These are phyloP conservation scores for Tanacetum coccineum DNA, from an alignment of 129 eudicot species.

Conservation along the genomic window DNA sequence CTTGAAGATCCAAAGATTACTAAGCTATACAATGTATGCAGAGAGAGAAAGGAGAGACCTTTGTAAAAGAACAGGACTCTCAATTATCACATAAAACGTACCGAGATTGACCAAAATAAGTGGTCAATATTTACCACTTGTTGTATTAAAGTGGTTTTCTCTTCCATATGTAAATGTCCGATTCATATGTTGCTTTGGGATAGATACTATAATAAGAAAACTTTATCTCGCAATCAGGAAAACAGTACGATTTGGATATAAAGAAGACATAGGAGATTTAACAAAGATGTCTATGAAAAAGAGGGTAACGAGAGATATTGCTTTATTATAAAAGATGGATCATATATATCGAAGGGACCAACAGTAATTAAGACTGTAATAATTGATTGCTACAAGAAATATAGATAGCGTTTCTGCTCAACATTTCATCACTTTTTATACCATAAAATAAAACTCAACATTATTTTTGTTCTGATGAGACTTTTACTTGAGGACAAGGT, in stretches of 20 bases:
- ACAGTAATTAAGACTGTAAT: slow-evolving; percentile 1
- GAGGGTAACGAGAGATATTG: slow-evolving; percentile 21
- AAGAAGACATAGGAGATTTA: slow-evolving; percentile 11
- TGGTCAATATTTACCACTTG: too few species aligned
- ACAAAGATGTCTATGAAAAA: slow-evolving; percentile 15
- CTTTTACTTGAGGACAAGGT: neutral
- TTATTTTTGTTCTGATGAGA: neutral
- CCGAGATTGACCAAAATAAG: too few species aligned
- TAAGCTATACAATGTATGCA: too few species aligned
- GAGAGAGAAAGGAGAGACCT: too few species aligned
- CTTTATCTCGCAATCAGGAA: neutral
- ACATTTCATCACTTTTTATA: neutral
- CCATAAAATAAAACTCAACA: neutral
- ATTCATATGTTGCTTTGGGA: neutral
- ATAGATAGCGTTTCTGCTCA: slow-evolving; percentile 9
- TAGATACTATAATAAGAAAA: slow-evolving; percentile 4
- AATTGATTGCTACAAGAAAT: slow-evolving; percentile 10
- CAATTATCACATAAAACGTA: too few species aligned
- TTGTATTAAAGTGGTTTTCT: too few species aligned
- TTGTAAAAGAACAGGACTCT: too few species aligned
- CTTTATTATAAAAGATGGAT: slow-evolving; percentile 31
- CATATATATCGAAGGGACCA: slow-evolving; percentile 18
- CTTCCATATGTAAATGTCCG: too few species aligned
- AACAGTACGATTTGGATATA: slow-evolving; percentile 10
- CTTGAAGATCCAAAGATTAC: too few species aligned